Evolutionary conservation across 306 rosid genomes (phyloP).

Genomic region (Herpetospermum pedunculosum): DNA sequence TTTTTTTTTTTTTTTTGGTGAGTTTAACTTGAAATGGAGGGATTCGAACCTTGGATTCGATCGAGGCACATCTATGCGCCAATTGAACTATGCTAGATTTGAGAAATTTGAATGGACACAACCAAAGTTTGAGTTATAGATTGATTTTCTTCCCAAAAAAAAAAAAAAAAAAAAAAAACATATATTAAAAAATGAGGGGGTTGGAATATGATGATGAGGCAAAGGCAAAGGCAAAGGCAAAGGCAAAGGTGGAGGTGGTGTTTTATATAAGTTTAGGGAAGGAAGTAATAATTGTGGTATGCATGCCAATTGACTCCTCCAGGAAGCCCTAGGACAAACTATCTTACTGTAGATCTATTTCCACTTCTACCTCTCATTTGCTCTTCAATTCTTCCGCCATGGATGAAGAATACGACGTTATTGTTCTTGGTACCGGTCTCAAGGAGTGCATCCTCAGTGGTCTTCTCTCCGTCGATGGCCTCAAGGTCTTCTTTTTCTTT

Average conservation of each 20-base stretch:
- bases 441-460: slow-evolving; percentile 98
- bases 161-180: neutral
- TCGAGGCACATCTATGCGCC: no score
- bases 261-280: neutral
- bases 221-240: neutral
- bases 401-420: slow-evolving; percentile 93
- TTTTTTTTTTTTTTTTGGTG: no score
- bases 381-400: slow-evolving; percentile 10
- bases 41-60: no score
- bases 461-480: slow-evolving; percentile 98
- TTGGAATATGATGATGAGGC: neutral
- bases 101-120: no score
- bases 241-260: neutral
- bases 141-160: no score
- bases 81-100: no score
- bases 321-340: neutral
- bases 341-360: neutral
- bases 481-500: slow-evolving; percentile 41
- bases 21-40: no score
- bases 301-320: neutral
- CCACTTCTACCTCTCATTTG: neutral
- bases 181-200: neutral
- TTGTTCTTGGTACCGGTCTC: slow-evolving; percentile 88
- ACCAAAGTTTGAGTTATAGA: no score
- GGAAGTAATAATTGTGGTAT: neutral